phyloP scores from a whole-genome alignment of 257 asterid species.

The Solanum sejunctum region DNA sequence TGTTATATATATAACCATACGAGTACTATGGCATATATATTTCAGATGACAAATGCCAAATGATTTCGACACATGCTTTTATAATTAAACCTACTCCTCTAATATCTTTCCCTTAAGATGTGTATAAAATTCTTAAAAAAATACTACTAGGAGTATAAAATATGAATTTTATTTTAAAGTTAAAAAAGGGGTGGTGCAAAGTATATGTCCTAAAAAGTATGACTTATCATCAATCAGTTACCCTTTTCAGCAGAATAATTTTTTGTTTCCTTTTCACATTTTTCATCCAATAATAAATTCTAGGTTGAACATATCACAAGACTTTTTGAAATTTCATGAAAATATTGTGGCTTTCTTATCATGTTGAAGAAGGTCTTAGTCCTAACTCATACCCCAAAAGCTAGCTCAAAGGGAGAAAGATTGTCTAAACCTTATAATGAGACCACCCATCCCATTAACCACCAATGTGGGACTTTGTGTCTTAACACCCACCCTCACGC shows the following conservation, averaged over 20 bases:
- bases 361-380: too few relatives aligned
- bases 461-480: too few relatives aligned
- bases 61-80: background rate
- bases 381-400: too few relatives aligned
- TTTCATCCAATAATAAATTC: slow-evolving; percentile 11
- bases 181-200: background rate
- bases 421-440: too few relatives aligned
- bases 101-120: background rate
- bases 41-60: too few relatives aligned
- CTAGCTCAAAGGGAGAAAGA: too few relatives aligned
- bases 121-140: background rate
- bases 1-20: too few relatives aligned
- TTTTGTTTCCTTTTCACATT: background rate
- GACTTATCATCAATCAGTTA: background rate
- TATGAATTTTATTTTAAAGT: background rate
- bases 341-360: too few relatives aligned
- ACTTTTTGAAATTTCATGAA: slow-evolving; percentile 6
- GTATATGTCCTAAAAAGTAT: slow-evolving; percentile 12
- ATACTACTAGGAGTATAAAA: background rate
- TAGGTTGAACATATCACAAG: slow-evolving; percentile 2
- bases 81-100: background rate
- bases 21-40: too few relatives aligned
- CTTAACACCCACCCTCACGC: too few relatives aligned
- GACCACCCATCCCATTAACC: too few relatives aligned
- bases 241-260: background rate